Evolutionary conservation across 2,329 filamentous ascomycete genomes (phyloP).

Genomic region (Diaporthe helianthi): DNA sequence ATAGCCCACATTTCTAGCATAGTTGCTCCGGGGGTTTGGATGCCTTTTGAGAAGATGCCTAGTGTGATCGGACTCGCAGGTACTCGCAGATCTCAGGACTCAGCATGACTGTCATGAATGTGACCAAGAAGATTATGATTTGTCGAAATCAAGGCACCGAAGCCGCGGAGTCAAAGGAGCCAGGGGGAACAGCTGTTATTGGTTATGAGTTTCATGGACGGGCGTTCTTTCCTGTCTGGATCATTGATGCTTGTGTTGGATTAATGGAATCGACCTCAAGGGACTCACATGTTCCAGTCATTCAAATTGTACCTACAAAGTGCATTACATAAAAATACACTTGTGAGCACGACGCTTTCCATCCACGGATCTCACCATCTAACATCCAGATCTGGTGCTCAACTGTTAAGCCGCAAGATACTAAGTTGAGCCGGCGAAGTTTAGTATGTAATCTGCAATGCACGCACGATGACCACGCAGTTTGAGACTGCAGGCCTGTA

Average conservation of each 20-base stretch:
- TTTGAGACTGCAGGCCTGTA: not conserved
- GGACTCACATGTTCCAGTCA: not conserved
- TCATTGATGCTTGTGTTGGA: not conserved
- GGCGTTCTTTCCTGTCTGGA: not conserved
- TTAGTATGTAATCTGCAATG: too few relatives aligned
- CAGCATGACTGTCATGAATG: constrained; percentile 71
- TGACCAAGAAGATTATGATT: constrained; percentile 95
- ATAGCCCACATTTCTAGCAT: not conserved
- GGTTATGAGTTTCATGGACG: not conserved
- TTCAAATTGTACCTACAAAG: not conserved
- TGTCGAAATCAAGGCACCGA: constrained; percentile 58
- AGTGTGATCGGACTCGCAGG: constrained; percentile 71
- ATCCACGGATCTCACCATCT: not conserved
- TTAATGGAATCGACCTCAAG: not conserved
- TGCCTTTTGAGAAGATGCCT: constrained; percentile 98
- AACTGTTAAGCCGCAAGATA: not conserved
- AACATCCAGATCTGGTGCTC: not conserved
- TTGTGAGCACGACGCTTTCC: not conserved
- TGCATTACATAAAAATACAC: not conserved
- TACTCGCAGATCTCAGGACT: constrained; percentile 72
- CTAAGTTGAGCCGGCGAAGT: not conserved
- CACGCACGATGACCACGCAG: not conserved
- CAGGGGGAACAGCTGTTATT: not conserved
- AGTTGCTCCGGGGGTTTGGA: constrained; percentile 90
- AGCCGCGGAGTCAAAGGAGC: not conserved